These are phyloP conservation scores for Globisporangium nodosum DNA, from an alignment of 352 stramenopile species.

Conservation along the genomic window DNA sequence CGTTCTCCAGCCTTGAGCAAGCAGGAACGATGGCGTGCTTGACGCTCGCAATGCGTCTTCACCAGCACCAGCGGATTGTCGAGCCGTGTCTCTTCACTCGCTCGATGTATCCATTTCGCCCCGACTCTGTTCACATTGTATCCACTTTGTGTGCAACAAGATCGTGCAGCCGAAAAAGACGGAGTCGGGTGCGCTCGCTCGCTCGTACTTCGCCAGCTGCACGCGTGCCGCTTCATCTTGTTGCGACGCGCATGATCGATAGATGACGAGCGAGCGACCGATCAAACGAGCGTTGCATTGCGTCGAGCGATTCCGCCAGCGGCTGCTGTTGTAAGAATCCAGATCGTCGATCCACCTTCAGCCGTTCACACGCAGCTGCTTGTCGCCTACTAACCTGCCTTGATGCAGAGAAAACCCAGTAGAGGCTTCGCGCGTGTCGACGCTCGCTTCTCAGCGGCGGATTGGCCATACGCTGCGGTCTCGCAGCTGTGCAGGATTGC, in stretches of 20 bases:
- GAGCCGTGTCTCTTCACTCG: slow-evolving; percentile 19
- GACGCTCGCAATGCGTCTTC: too few species aligned
- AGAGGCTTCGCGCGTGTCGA: neutral
- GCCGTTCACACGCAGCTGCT: too few species aligned
- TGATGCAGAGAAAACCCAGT: neutral
- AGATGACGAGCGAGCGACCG: neutral
- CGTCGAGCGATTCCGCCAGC: neutral
- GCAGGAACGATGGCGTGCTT: too few species aligned
- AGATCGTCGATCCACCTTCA: too few species aligned
- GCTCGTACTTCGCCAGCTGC: neutral
- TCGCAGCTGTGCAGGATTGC: neutral
- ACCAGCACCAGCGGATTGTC: slow-evolving; percentile 1
- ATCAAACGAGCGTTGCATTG: neutral
- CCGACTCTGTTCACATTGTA: too few species aligned
- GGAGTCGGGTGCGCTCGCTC: neutral
- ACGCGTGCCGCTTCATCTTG: neutral
- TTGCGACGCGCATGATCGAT: neutral
- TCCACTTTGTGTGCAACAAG: neutral
- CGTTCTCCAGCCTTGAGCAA: too few species aligned
- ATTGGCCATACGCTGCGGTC: neutral
- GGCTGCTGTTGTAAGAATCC: neutral
- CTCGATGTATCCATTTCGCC: slow-evolving; percentile 17
- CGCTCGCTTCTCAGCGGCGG: too few species aligned
- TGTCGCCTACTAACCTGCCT: too few species aligned
- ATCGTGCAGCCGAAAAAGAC: neutral